Conservation (phyloP, 306 rosid species). For the Corylus avellana region DNA sequence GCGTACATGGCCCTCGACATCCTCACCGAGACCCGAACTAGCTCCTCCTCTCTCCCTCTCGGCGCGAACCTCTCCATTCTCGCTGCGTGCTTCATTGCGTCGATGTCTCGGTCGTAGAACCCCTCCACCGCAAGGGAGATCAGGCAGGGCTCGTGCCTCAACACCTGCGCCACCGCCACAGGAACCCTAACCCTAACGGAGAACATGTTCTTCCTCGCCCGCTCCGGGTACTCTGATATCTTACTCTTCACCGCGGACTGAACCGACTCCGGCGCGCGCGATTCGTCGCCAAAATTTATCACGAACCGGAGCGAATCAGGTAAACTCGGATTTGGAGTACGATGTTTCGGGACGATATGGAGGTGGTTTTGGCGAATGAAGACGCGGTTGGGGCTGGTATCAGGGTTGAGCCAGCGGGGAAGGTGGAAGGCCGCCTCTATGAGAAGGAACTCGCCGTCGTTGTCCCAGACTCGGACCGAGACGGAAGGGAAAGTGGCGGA, state of each 20-base stretch:
- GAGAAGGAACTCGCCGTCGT: conserved; percentile 93
- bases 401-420: conserved; percentile 95
- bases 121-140: conserved; percentile 82
- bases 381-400: conserved; percentile 64
- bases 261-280: conserved; percentile 61
- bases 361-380: conserved; percentile 62
- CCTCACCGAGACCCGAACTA: conserved; percentile 61
- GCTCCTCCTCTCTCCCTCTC: conserved; percentile 56
- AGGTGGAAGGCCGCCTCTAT: conserved; percentile 92
- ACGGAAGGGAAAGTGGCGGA: conserved; percentile 59
- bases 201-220: conserved; percentile 59
- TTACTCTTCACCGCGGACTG: conserved; percentile 53
- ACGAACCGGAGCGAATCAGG: conserved; percentile 59
- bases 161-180: conserved; percentile 57
- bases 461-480: conserved; percentile 81
- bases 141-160: conserved; percentile 71
- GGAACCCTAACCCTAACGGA: conserved; percentile 80
- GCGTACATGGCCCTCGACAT: conserved; percentile 98
- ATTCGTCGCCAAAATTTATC: conserved; percentile 26
- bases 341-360: conserved; percentile 56
- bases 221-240: conserved; percentile 68
- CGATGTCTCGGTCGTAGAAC: conserved; percentile 86
- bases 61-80: conserved; percentile 73
- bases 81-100: conserved; percentile 76
- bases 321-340: conserved; percentile 48